These are phyloP conservation scores for Trametes punicea DNA, from an alignment of 768 basidiomycete species.

Conservation along the genomic window DNA sequence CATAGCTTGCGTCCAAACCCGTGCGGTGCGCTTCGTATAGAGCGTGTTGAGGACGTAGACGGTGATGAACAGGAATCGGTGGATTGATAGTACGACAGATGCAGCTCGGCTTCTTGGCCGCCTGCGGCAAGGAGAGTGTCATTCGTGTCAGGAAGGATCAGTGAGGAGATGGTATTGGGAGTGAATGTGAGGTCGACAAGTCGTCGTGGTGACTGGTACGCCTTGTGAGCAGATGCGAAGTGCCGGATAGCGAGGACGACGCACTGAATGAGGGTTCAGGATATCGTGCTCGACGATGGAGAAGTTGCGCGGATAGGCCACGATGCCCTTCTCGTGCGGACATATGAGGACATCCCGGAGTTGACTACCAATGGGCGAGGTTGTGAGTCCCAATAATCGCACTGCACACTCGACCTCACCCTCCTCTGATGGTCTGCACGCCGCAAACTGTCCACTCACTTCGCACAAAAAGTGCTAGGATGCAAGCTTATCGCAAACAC, in stretches of 20 bases:
- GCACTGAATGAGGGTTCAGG: conserved; percentile 42
- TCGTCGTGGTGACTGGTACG: conserved; percentile 35
- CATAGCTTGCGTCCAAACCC: conserved; percentile 36
- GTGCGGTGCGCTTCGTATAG: conserved; percentile 12
- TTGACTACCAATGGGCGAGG: conserved; percentile 44
- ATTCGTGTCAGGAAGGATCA: conserved; percentile 47
- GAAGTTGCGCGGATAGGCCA: conserved; percentile 55
- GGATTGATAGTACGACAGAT: conserved; percentile 50
- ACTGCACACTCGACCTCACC: too few relatives aligned
- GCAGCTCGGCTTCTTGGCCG: conserved; percentile 69
- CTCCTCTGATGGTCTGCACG: too few relatives aligned
- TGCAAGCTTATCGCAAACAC: too few relatives aligned
- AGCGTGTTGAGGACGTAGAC: background rate
- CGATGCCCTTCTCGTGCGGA: conserved; percentile 59
- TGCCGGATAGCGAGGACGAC: conserved; percentile 24
- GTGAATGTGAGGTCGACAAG: conserved; percentile 54
- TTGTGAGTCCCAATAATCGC: background rate
- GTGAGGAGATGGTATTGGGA: conserved; percentile 62
- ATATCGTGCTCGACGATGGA: conserved; percentile 64
- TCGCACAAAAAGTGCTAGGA: too few relatives aligned
- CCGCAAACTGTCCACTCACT: too few relatives aligned
- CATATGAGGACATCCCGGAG: conserved; percentile 77
- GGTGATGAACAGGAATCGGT: conserved; percentile 5
- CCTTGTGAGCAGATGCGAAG: background rate
- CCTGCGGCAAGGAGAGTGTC: conserved; percentile 71